Conservation (phyloP, 2,329 filamentous ascomycete species). For the Bipolaris zeicola region DNA sequence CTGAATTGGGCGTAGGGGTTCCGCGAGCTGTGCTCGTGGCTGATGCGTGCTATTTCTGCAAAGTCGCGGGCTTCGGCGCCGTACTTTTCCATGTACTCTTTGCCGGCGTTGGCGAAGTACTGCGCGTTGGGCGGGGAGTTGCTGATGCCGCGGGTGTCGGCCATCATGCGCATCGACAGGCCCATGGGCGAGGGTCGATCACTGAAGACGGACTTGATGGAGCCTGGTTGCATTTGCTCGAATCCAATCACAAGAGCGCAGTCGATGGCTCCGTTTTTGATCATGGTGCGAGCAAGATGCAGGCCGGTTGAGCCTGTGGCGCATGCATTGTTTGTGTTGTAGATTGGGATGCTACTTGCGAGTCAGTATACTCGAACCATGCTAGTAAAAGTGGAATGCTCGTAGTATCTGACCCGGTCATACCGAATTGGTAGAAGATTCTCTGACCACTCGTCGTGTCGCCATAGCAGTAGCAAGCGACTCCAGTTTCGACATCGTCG, state of each 20-base stretch:
- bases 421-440: conserved; percentile 97
- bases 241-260: conserved; percentile 91
- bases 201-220: conserved; percentile 77
- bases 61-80: conserved; percentile 85
- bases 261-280: conserved; percentile 79
- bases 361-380: conserved; percentile 35
- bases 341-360: conserved; percentile 73
- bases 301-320: conserved; percentile 89
- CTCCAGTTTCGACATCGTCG: conserved; percentile 90
- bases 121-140: conserved; percentile 85
- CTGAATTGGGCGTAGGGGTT: conserved; percentile 97
- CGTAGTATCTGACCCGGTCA: conserved; percentile 62
- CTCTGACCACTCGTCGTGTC: conserved; percentile 93
- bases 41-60: conserved; percentile 88
- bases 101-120: conserved; percentile 91
- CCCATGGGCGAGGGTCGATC: conserved; percentile 81
- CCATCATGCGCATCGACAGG: conserved; percentile 78
- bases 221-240: conserved; percentile 95
- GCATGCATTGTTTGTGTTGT: conserved; percentile 99
- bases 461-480: conserved; percentile 96
- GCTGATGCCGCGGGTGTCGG: conserved; percentile 74
- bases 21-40: conserved; percentile 83
- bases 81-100: conserved; percentile 94
- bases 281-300: conserved; percentile 77
- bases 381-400: not conserved